Base-by-base conservation (phyloP, 352 stramenopile genomes). In the Aphanomyces cochlioides region DNA sequence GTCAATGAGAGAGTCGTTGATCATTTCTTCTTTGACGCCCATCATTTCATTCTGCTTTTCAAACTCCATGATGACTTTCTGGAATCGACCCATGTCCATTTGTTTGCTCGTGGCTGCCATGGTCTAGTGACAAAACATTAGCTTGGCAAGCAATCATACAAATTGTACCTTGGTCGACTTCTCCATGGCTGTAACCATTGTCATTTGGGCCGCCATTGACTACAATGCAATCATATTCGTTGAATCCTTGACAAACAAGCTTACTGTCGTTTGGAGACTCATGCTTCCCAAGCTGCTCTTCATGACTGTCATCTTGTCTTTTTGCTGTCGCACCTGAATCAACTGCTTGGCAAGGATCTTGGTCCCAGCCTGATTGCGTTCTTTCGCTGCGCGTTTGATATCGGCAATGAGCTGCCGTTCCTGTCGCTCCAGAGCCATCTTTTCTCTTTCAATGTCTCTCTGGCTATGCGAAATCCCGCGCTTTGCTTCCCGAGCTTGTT, bases 1-100 rank as follows among this genome's bases (percentile, higher is more conserved):
- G 69, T 87, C 80, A 10, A 76, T 78, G 19, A 90, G 71, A 19
- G 79, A 81, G 75, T 90, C 83, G 73, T 85, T 75, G 78, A 90
- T 82, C 74, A 87, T 78, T 73, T 90, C 83, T 67, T 90, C 77
- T 40, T 79, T 81, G 47, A 89, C 74, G 50, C 77, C 67, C 34
- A 87, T 71, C n/a, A 43, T 54, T 75, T 87, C 81, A 72, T 79
- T 88, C 71, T 90, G 75, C 50, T 69, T 70, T 65, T 82, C 67
- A 67, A 89, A 89, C 67, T 87, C 71, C 8, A 76, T 66, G 67
- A 90, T 78, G 38, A 82, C 82, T 68, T 83, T 77, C 17, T 64
- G 81, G 21, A 85, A 78, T 47, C 80, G 76, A 67, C 79, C 80
- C 13, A 76, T 74, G 72, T 85, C 75, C 73, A 90, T 82, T 7